Evolutionary conservation across 108 stramenopile genomes (phyloP).

Genomic region (Skeletonema costatum): DNA sequence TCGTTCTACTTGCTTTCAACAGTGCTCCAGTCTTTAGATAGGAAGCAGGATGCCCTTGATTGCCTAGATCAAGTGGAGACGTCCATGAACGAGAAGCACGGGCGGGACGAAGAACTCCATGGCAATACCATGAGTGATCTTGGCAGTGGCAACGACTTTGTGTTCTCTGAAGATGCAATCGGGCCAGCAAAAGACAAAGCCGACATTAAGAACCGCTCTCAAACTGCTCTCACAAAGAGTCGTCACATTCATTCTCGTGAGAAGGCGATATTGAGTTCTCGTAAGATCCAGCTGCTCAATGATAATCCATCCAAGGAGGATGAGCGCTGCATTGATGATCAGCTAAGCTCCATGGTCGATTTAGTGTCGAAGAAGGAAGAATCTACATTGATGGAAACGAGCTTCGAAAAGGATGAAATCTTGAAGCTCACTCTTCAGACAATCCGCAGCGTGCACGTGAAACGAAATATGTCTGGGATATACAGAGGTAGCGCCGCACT

Average conservation of each 20-base stretch:
- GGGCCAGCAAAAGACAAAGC: conserved; percentile 38
- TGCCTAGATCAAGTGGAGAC: conserved; percentile 39
- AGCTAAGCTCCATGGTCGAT: conserved; percentile 25
- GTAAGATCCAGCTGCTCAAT: conserved; percentile 28
- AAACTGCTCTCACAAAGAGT: conserved; percentile 18
- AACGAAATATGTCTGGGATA: conserved; percentile 14
- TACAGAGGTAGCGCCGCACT: neutral
- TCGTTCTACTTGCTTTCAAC: conserved; percentile 38
- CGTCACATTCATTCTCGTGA: conserved; percentile 27
- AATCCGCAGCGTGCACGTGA: conserved; percentile 27
- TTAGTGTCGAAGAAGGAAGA: conserved; percentile 21
- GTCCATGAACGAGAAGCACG: conserved; percentile 41
- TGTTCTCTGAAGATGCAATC: conserved; percentile 27
- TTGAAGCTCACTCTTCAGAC: too few relatives aligned
- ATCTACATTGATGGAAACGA: neutral
- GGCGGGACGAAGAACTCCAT: conserved; percentile 27
- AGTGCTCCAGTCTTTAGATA: conserved; percentile 12
- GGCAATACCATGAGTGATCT: conserved; percentile 24
- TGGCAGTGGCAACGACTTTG: conserved; percentile 3
- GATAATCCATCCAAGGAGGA: conserved; percentile 31
- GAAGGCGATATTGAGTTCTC: conserved; percentile 35
- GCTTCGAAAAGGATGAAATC: too few relatives aligned
- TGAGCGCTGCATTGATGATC: conserved; percentile 32
- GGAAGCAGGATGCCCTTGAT: conserved; percentile 24
- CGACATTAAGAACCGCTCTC: conserved; percentile 38